Evolutionary conservation across 176 grass and related monocot species (phyloP).

Genomic region (Triticum dicoccoides): DNA sequence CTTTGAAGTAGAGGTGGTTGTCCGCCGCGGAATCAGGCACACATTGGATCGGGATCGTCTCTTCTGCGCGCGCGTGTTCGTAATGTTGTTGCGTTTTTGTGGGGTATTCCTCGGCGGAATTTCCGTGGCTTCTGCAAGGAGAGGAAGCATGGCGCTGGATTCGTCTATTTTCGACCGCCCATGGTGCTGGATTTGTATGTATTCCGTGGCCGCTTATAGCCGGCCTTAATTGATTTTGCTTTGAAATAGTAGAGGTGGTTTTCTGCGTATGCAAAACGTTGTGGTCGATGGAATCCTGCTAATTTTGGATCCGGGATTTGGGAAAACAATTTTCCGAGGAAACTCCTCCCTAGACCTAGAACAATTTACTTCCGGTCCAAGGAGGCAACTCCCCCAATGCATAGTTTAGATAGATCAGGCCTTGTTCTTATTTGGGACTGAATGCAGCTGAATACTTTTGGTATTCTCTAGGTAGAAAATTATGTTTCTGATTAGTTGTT

Average conservation of each 20-base stretch:
- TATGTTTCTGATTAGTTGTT: neutral
- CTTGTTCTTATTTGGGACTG: conserved; percentile 1
- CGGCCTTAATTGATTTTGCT: neutral
- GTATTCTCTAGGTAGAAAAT: neutral
- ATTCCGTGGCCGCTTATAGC: neutral
- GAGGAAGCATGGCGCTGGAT: neutral
- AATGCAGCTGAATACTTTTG: neutral
- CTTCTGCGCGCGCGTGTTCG: neutral
- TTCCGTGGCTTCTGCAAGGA: neutral
- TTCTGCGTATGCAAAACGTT: neutral
- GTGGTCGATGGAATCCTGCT: neutral
- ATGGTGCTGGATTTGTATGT: neutral
- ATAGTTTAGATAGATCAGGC: neutral
- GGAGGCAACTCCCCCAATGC: neutral
- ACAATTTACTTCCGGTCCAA: neutral
- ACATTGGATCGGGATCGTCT: neutral
- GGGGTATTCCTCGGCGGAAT: neutral
- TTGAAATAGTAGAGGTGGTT: neutral
- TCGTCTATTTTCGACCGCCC: neutral
- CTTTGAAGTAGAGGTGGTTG: neutral
- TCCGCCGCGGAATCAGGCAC: neutral
- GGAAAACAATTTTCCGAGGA: neutral
- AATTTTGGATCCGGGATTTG: neutral
- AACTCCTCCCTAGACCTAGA: neutral
- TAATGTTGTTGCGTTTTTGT: neutral